phyloP scores from a whole-genome alignment of 177 flowering plant genomes.

The Vitis hybrid region DNA sequence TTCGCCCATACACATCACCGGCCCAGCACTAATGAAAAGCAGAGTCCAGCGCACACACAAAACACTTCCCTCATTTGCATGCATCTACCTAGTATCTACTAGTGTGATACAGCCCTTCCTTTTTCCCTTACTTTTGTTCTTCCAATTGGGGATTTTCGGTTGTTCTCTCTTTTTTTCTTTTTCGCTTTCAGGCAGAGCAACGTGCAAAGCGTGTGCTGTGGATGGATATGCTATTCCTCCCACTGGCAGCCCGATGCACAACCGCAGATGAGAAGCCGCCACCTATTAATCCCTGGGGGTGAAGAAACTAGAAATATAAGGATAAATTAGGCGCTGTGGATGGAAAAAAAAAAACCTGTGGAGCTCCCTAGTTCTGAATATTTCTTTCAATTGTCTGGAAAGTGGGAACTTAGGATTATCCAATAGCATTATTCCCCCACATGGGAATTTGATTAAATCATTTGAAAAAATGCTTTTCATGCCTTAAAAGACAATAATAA shows the following conservation, averaged over 20 bases:
- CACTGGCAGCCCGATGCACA: neutral
- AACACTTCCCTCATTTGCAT: no score
- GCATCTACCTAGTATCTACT: neutral
- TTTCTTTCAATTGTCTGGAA: no score
- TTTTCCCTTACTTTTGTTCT: neutral
- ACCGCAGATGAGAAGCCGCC: conserved; percentile 8
- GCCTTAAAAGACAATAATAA: no score
- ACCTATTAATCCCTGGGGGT: neutral
- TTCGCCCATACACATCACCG: no score
- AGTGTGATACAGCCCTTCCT: neutral
- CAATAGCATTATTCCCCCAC: no score
- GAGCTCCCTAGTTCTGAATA: neutral
- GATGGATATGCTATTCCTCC: neutral
- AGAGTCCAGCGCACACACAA: no score
- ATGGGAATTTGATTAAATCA: no score
- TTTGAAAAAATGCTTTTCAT: no score
- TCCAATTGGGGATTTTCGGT: neutral
- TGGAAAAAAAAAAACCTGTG: neutral
- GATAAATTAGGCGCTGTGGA: no score
- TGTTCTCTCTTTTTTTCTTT: neutral
- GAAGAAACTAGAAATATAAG: neutral
- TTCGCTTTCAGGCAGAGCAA: neutral
- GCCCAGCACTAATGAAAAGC: no score
- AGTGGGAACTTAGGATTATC: no score
- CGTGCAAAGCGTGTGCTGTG: neutral